Evolutionary conservation across 2,329 filamentous ascomycete species (phyloP), one percentile per base, ranked within the genome.

Genomic region (Pseudogymnoascus sp.): DNA sequence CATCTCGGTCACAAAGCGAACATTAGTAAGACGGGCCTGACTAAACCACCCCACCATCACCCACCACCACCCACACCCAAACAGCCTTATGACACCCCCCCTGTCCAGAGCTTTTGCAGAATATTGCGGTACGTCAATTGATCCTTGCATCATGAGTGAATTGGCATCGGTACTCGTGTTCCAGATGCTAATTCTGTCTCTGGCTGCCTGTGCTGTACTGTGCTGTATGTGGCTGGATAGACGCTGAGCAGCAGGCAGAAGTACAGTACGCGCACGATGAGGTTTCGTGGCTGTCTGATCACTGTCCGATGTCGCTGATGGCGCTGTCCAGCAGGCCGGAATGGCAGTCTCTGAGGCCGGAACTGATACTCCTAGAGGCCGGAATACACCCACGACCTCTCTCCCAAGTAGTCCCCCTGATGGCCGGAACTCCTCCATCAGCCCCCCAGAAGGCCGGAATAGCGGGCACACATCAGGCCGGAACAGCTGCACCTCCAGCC

Each of bases 71-170:
- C 47, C n/a, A 33, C 47, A 22, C 25, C 30, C 28, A 53, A 53
- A 20, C 47, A 53, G 47, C 47, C 47, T 53, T 53, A 53, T 53
- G 28, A 53, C 47, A 53, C n/a, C 47, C 47, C 47, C 47, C 47
- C 47, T 53, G 28, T 33, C 47, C n/a, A 53, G 47, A 53, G 47
- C 47, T 53, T 53, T 53, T 53, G 15, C 28, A 53, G 47, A 53
- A 28, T 33, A 33, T 53, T 53, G 15, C 28, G 28, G 47, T 53
- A 33, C 43, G 43, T 53, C 25, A 53, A 53, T 33, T 8, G 4
- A 53, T 12, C 43, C 43, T 25, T 53, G 43, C n/a, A 30, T 12
- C 14, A 15, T n/a, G 9, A 15, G n/a, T 14, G 39, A 25, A 25
- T 43, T 43, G 43, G 8, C 5, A 12, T 53, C 28, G 25, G 28